phyloP scores from a whole-genome alignment of 305 asterid species.

The Solanum hybrid region DNA sequence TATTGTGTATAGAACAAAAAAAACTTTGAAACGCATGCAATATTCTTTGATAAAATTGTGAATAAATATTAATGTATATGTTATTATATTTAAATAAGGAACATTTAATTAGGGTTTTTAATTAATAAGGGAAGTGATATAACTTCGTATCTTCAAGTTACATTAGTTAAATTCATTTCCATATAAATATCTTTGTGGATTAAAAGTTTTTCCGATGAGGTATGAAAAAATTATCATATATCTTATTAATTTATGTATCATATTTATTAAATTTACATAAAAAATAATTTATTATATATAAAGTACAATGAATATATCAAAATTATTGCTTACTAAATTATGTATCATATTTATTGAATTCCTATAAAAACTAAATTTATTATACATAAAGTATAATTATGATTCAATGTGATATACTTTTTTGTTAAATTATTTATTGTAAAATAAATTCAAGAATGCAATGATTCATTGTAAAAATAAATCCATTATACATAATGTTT shows the following conservation, averaged over 20 bases:
- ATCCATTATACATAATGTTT: neutral
- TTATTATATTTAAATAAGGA: neutral
- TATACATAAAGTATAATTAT: neutral
- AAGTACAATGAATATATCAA: no score
- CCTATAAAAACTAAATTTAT: no score
- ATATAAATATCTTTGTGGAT: neutral
- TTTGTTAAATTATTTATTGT: neutral
- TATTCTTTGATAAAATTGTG: neutral
- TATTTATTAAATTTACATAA: no score
- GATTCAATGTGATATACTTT: neutral
- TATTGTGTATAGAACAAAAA: neutral
- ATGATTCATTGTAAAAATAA: neutral
- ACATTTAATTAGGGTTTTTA: neutral
- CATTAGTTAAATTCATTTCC: neutral
- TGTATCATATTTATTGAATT: no score
- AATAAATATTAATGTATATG: neutral
- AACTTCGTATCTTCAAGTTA: neutral
- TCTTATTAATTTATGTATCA: no score
- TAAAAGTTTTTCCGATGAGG: neutral
- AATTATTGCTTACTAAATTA: no score
- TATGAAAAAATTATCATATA: neutral
- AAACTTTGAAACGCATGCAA: neutral
- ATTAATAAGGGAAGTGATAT: neutral
- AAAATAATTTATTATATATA: no score
- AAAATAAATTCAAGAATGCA: neutral